Conservation (phyloP, 345 rosid species). For the Iberis pinnata region DNA sequence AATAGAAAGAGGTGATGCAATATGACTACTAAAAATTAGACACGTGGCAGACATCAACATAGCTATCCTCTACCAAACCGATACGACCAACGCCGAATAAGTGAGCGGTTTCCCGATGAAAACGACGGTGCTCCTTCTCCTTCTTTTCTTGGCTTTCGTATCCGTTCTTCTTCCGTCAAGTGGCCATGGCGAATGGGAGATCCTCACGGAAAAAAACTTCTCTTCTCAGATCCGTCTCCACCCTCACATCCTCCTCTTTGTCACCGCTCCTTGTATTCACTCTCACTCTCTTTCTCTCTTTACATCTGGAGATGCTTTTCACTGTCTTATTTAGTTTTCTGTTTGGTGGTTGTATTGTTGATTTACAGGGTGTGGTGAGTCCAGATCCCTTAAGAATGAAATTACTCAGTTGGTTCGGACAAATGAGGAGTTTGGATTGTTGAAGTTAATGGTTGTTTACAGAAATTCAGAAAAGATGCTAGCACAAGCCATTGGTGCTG, state of each 20-base stretch:
- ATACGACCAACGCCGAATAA: conserved; percentile 21
- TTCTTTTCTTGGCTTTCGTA: conserved; percentile 7
- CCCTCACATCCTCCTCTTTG: conserved; percentile 61
- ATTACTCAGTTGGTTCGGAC: conserved; percentile 36
- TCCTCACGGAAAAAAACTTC: conserved; percentile 62
- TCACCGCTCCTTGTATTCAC: conserved; percentile 65
- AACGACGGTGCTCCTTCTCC: conserved; percentile 18
- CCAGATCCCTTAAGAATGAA: conserved; percentile 65
- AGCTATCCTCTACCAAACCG: conserved; percentile 6
- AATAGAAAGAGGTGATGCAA: no score
- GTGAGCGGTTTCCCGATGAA: conserved; percentile 25
- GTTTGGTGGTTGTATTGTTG: background rate
- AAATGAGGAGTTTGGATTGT: conserved; percentile 36
- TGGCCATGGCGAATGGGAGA: conserved; percentile 47
- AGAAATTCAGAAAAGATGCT: conserved; percentile 55
- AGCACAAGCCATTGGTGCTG: conserved; percentile 58
- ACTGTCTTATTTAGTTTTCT: background rate
- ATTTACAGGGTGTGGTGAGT: conserved; percentile 82
- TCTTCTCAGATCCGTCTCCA: conserved; percentile 79
- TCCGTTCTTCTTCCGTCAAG: background rate
- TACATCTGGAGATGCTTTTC: background rate
- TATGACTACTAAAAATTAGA: background rate
- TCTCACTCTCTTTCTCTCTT: background rate
- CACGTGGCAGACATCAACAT: conserved; percentile 14
- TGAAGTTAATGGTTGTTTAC: conserved; percentile 53